A percentile compares a stretch with the other conserved stretches of the same genome.
phyloP scores from a whole-genome alignment of 176 grass and related monocot genomes.

The Eremochloa ophiuroides region DNA sequence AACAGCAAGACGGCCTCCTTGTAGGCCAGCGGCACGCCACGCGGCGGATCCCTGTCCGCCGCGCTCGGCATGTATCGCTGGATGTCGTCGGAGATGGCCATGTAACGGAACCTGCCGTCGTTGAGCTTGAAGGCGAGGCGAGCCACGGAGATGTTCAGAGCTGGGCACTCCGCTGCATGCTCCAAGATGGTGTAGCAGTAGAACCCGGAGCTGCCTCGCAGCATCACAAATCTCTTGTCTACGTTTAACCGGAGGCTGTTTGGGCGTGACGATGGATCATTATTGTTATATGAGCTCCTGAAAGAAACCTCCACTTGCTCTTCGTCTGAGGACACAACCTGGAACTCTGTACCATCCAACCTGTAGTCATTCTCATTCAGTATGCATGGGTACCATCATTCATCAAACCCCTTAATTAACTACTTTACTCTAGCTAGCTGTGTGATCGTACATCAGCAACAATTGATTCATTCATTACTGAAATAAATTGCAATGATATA shows the following conservation, averaged over 20 bases:
- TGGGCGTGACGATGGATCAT: background rate
- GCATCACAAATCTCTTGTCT: background rate
- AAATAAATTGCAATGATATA: too few species aligned
- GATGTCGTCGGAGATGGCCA: conserved; percentile 58
- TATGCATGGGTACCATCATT: background rate
- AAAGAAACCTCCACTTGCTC: background rate
- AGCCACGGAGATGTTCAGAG: background rate
- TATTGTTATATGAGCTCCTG: background rate
- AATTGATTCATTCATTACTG: too few species aligned
- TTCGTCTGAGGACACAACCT: background rate
- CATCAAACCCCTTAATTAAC: background rate
- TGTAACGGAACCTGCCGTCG: conserved; percentile 50
- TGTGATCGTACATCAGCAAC: too few species aligned
- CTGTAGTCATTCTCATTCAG: background rate
- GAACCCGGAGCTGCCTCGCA: background rate
- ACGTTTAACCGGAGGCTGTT: background rate
- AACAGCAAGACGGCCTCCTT: conserved; percentile 55
- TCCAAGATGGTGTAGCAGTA: background rate
- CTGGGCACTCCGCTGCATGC: background rate
- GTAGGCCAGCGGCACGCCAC: conserved; percentile 38
- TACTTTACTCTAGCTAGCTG: too few species aligned
- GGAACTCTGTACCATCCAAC: background rate
- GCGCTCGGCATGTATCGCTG: conserved; percentile 51
- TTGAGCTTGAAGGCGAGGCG: background rate
- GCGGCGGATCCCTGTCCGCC: conserved; percentile 20